Evolutionary conservation across 495 filamentous ascomycete species (phyloP).

Genomic region (Hypoxylon lenormandii): DNA sequence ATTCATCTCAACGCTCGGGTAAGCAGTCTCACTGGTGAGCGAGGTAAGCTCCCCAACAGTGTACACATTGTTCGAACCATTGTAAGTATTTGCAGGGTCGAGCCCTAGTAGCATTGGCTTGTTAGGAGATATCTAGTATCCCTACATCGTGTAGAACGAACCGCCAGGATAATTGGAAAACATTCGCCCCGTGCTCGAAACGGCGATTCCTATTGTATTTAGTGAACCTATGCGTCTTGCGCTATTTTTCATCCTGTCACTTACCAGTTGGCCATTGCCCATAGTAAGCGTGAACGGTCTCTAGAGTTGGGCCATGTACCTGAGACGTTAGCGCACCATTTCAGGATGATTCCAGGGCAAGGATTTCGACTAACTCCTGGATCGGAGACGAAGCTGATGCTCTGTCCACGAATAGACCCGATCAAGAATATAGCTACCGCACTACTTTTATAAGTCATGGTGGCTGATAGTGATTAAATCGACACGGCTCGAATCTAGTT

Average conservation of each 20-base stretch:
- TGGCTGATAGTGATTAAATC: neutral
- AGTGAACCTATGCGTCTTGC: neutral
- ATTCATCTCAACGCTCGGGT: conserved; percentile 57
- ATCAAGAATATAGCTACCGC: neutral
- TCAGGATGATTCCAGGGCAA: too few relatives aligned
- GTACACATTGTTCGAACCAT: conserved; percentile 56
- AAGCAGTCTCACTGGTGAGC: conserved; percentile 56
- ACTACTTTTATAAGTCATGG: neutral
- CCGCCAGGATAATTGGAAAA: conserved; percentile 63
- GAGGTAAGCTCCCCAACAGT: conserved; percentile 60
- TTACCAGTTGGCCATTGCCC: conserved; percentile 34
- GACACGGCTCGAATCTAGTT: neutral
- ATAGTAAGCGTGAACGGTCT: conserved; percentile 26
- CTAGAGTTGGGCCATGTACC: conserved; percentile 19
- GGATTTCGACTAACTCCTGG: conserved; percentile 16
- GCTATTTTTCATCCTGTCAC: neutral
- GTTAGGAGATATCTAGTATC: neutral
- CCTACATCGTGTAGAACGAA: conserved; percentile 6
- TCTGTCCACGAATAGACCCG: conserved; percentile 1
- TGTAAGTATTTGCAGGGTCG: conserved; percentile 44
- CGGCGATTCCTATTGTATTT: conserved; percentile 53
- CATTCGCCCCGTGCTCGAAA: conserved; percentile 58
- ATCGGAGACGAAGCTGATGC: conserved; percentile 33
- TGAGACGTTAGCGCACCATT: neutral
- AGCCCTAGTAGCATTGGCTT: conserved; percentile 5